Base-by-base conservation (phyloP, 805 yeast genomes). In the Wilhelminamyces savonicus region DNA sequence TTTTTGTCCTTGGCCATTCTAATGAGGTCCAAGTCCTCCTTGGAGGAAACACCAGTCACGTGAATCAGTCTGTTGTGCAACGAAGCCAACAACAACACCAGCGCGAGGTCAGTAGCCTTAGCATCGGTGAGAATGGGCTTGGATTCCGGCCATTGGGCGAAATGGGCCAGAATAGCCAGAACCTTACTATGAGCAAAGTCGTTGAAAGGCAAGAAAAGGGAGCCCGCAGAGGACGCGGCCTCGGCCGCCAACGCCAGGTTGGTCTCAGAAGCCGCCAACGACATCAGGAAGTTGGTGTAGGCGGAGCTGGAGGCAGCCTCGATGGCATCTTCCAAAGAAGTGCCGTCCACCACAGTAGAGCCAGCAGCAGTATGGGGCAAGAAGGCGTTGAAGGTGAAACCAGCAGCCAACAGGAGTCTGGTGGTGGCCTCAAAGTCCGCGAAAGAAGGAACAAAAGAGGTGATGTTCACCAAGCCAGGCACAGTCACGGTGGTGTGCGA, bases 121-220 rank as follows among this genome's bases (percentile, higher is more conserved):
- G 97, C 96, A 59, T 90, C 97, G 24, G 96, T 86, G 40, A 88
- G 71, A 37, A 90, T 81, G 36, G 92, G 90, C 64, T 86, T 87
- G 47, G 59, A 59, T 29, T 70, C 67, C 30, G 95, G 95, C 96
- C 97, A 88, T 21, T 75, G 63, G 39, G 79, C 76, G 48, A 87
- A 77, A 46, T 84, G 94, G 18, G 81, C 69, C 16, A 94, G 76
- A 25, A 86, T 80, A 20, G 82, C 70, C n/a, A 88, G 70, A 26
- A 88, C 83, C 48, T 79, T 80, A 46, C 74, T 69, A 48, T 71
- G 70, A 31, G 76, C 69, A 49, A 81, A 73, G 39, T 77, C 82
- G 52, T 77, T 78, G 62, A 83, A 81, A 28, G 95, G 88, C 52
- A 90, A 69, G 62, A 75, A 83, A 56, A 87, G 67, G 12, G 94